Conservation (phyloP, 495 filamentous ascomycete genomes). For the Schizothecium vesticola region DNA sequence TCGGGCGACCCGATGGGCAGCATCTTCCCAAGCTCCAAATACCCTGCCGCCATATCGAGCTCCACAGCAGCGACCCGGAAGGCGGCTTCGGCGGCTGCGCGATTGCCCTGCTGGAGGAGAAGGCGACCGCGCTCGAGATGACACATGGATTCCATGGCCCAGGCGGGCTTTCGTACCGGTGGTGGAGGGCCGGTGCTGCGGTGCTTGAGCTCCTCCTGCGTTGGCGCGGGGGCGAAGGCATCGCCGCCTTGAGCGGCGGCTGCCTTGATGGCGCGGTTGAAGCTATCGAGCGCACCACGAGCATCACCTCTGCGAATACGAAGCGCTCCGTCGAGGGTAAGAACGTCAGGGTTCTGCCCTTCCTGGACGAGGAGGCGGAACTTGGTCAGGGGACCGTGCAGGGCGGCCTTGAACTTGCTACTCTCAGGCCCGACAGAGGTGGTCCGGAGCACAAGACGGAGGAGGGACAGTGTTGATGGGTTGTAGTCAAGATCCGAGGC, state of each 20-base stretch:
- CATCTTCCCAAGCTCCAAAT: slow-evolving; percentile 23
- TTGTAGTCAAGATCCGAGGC: slow-evolving; percentile 21
- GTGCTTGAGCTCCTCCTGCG: background rate
- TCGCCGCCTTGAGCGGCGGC: background rate
- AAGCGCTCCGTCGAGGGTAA: slow-evolving; percentile 14
- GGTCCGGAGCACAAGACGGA: slow-evolving; percentile 4
- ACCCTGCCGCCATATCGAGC: slow-evolving; percentile 23
- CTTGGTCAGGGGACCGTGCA: background rate
- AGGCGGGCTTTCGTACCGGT: slow-evolving; percentile 18
- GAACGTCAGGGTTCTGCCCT: slow-evolving; percentile 3
- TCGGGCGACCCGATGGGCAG: slow-evolving; percentile 16
- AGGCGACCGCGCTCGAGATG: slow-evolving; percentile 21
- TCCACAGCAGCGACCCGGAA: slow-evolving; percentile 23
- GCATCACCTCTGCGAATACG: background rate
- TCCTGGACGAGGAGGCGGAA: background rate
- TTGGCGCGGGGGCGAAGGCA: slow-evolving; percentile 4
- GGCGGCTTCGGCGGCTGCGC: slow-evolving; percentile 17
- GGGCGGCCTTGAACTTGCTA: background rate
- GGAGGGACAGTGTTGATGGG: slow-evolving; percentile 22
- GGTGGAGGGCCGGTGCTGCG: background rate
- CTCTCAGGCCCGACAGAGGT: background rate
- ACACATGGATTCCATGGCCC: slow-evolving; percentile 31
- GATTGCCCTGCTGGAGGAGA: slow-evolving; percentile 9
- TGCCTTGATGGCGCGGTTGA: slow-evolving; percentile 21
- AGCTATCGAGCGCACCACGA: slow-evolving; percentile 12